Evolutionary conservation across 73 alveolate species (phyloP).

Genomic region (Paramecium sonneborni): DNA sequence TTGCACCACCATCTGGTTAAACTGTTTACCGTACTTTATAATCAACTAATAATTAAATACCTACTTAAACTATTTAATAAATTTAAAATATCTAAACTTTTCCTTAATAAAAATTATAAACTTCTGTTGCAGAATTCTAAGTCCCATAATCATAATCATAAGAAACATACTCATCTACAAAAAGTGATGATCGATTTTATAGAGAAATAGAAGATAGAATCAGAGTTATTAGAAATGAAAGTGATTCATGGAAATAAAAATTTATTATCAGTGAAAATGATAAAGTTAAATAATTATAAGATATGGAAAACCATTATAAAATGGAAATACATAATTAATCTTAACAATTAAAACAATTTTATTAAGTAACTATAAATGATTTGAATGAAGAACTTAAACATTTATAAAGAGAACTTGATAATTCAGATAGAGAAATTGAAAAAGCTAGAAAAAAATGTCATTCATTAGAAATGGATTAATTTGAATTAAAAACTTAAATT

Average conservation of each 20-base stretch:
- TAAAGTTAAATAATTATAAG: slow-evolving; percentile 7
- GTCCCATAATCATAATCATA: not conserved
- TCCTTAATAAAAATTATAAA: not conserved
- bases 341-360: not conserved
- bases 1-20: slow-evolving; percentile 19
- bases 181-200: not conserved
- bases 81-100: not conserved
- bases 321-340: not conserved
- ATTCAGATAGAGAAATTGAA: slow-evolving; percentile 3
- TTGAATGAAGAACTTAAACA: slow-evolving; percentile 19
- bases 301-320: not conserved
- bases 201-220: slow-evolving; percentile 48
- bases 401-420: slow-evolving; percentile 8
- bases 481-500: slow-evolving; percentile 17
- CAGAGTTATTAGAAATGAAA: not conserved
- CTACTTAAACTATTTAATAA: not conserved
- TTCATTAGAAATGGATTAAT: slow-evolving; percentile 44
- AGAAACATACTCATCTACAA: not conserved
- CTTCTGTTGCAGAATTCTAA: slow-evolving; percentile 12
- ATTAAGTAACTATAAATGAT: not conserved
- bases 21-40: not conserved
- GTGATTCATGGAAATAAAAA: slow-evolving; percentile 31
- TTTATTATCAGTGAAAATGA: not conserved
- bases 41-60: not conserved
- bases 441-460: slow-evolving; percentile 21